Evolutionary conservation across 192 early-diverging fungal species (phyloP).

Genomic region (Geosiphon pyriformis): DNA sequence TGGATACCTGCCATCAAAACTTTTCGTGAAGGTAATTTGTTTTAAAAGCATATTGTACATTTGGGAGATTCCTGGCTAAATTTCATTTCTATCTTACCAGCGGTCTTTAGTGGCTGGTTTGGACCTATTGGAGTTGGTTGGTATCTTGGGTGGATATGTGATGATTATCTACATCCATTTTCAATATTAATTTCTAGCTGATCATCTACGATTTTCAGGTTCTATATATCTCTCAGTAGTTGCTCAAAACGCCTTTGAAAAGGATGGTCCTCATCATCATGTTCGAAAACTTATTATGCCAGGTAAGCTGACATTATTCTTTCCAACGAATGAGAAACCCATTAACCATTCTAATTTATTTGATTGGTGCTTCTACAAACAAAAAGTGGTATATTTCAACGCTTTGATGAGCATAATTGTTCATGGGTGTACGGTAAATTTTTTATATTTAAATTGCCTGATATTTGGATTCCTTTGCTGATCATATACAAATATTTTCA

Average conservation of each 20-base stretch:
- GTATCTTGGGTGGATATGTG: not conserved
- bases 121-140: constrained; percentile 78
- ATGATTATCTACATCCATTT: not conserved
- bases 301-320: not conserved
- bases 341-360: too few relatives aligned
- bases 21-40: constrained; percentile 47
- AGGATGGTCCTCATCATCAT: not conserved
- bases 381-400: not conserved
- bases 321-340: not conserved
- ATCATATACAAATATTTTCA: not conserved
- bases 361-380: too few relatives aligned
- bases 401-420: not conserved
- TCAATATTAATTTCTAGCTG: constrained; percentile 7
- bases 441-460: not conserved
- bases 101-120: constrained; percentile 85
- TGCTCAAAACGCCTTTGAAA: constrained; percentile 22
- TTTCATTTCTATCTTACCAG: too few relatives aligned
- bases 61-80: not conserved
- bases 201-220: constrained; percentile 31
- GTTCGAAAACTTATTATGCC: not conserved
- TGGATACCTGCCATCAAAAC: constrained; percentile 65
- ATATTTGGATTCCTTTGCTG: not conserved
- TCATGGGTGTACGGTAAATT: not conserved
- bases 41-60: not conserved
- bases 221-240: constrained; percentile 49